These are phyloP conservation scores for Sonneratia caseolaris DNA, from an alignment of 345 rosid species.

Conservation along the genomic window DNA sequence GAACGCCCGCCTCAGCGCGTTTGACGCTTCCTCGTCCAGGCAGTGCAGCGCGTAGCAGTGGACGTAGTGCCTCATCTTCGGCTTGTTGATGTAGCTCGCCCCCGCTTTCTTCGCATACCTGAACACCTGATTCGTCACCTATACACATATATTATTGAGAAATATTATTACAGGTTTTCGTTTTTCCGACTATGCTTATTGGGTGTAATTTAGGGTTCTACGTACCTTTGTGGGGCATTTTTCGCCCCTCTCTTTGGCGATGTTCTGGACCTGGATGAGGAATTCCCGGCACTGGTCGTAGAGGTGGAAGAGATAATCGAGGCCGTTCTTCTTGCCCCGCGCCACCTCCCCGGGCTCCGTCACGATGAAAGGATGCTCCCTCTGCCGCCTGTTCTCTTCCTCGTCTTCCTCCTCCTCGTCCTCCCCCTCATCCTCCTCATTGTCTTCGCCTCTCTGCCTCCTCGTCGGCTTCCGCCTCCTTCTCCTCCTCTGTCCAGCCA, in stretches of 20 bases:
- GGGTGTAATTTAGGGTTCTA: neutral
- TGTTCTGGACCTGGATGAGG: conserved; percentile 79
- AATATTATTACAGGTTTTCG: too few species aligned
- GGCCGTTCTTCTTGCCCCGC: conserved; percentile 98
- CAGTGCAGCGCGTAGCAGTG: conserved; percentile 97
- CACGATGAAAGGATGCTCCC: conserved; percentile 99
- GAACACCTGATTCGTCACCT: conserved; percentile 98
- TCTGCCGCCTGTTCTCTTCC: conserved; percentile 28
- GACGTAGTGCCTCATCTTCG: conserved; percentile 96
- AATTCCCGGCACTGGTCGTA: conserved; percentile 97
- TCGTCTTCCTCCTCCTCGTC: conserved; percentile 10
- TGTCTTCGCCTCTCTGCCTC: conserved; percentile 8
- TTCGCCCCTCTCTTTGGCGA: conserved; percentile 91
- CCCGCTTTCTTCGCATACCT: conserved; percentile 90
- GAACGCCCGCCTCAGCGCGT: conserved; percentile 59
- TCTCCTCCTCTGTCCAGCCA: conserved; percentile 11
- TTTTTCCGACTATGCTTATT: too few species aligned
- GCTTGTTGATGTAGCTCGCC: conserved; percentile 96
- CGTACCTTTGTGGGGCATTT: conserved; percentile 95
- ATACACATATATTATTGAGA: too few species aligned
- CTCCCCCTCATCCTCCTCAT: conserved; percentile 21
- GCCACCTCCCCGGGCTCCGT: conserved; percentile 99
- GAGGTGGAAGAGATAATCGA: conserved; percentile 94
- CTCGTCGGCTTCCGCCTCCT: conserved; percentile 29
- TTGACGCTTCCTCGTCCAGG: conserved; percentile 78